These are phyloP conservation scores for Hypoxylon sp. DNA, from an alignment of 2,329 filamentous ascomycete species.

Conservation along the genomic window DNA sequence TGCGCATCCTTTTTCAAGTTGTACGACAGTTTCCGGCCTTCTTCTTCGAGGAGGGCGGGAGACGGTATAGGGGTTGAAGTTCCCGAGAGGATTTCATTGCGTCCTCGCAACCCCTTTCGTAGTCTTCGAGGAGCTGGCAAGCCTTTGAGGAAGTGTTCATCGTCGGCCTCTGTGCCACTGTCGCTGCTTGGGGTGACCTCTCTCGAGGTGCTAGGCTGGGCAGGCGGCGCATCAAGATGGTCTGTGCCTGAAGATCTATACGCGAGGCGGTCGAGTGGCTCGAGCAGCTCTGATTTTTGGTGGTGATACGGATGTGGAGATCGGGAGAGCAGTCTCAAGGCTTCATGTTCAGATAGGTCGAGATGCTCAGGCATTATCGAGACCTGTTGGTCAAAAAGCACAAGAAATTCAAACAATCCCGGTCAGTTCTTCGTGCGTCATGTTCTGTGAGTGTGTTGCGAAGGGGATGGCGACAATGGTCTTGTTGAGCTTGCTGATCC, in stretches of 20 bases:
- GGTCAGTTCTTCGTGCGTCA: slow-evolving; percentile 26
- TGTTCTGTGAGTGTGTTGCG: slow-evolving; percentile 14
- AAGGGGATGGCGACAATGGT: not conserved
- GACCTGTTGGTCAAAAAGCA: slow-evolving; percentile 45
- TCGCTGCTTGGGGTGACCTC: slow-evolving; percentile 78
- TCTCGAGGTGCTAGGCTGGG: slow-evolving; percentile 53
- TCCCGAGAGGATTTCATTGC: slow-evolving; percentile 66
- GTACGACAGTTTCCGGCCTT: slow-evolving; percentile 46
- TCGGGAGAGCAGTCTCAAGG: slow-evolving; percentile 65
- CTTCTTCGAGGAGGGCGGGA: slow-evolving; percentile 60
- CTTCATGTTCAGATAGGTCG: slow-evolving; percentile 54
- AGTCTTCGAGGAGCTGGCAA: slow-evolving; percentile 83
- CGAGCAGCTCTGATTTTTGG: slow-evolving; percentile 67
- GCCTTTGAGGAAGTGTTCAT: slow-evolving; percentile 89
- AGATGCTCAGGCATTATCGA: slow-evolving; percentile 63
- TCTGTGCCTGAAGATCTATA: slow-evolving; percentile 32
- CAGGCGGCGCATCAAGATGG: slow-evolving; percentile 41
- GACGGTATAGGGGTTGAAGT: slow-evolving; percentile 68
- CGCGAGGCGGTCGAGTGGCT: slow-evolving; percentile 59
- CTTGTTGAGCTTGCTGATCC: slow-evolving; percentile 11
- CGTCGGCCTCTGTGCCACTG: slow-evolving; percentile 94
- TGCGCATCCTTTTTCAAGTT: slow-evolving; percentile 44
- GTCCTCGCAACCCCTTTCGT: slow-evolving; percentile 81
- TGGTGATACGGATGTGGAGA: slow-evolving; percentile 77
- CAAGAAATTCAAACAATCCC: slow-evolving; percentile 40